A percentile compares a stretch with the other conserved stretches of the same genome.
Evolutionary conservation across 495 filamentous ascomycete species (phyloP).

Genomic region (Neurospora hispaniola): DNA sequence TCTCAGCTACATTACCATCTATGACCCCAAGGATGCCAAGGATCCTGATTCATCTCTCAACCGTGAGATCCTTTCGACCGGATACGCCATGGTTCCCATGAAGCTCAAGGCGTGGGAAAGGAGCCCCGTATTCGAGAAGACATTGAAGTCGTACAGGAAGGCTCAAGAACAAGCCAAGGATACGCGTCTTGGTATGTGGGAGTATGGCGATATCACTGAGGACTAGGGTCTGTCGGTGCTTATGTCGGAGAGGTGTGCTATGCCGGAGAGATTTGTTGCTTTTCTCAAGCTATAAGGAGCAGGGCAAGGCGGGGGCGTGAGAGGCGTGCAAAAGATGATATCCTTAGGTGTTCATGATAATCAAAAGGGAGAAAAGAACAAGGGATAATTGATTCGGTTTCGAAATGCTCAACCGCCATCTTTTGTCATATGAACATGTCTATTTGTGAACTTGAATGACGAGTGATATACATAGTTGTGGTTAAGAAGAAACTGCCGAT

Average conservation of each 20-base stretch:
- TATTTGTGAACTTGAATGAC: not conserved
- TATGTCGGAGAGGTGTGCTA: not conserved
- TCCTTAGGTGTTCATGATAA: not conserved
- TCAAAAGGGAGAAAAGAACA: not conserved
- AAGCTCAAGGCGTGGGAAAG: conserved; percentile 88
- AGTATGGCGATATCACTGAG: conserved; percentile 92
- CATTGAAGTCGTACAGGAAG: conserved; percentile 54
- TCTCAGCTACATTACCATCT: conserved; percentile 70
- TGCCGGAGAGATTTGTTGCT: not conserved
- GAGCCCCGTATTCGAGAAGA: conserved; percentile 50
- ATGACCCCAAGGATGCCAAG: conserved; percentile 57
- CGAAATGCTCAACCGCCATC: not conserved
- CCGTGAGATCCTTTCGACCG: conserved; percentile 68
- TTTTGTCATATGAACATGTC: not conserved
- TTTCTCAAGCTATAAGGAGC: not conserved
- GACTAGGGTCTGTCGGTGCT: conserved; percentile 40
- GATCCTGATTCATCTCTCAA: conserved; percentile 60
- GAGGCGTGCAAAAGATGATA: not conserved
- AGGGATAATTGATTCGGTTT: not conserved
- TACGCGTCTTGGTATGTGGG: conserved; percentile 80
- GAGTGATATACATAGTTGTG: not conserved
- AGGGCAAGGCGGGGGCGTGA: not conserved
- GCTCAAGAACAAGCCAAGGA: conserved; percentile 66
- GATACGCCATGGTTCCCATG: conserved; percentile 76
- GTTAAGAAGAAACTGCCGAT: not conserved